Base-by-base conservation (phyloP, 2,329 filamentous ascomycete genomes). In the Paracoccidioides brasiliensis region DNA sequence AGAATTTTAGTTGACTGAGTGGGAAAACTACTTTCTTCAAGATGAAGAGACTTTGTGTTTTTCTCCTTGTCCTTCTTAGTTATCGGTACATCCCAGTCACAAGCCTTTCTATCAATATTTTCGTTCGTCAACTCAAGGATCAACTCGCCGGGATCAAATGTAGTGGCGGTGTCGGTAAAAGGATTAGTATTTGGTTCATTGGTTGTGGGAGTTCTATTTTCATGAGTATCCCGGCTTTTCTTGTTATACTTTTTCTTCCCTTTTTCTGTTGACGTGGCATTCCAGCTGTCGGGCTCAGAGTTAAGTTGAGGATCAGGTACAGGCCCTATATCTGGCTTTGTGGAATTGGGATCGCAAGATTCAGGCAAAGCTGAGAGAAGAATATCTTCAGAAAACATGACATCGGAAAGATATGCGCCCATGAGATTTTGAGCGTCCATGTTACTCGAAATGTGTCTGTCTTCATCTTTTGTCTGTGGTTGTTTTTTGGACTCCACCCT, bases 41-140 rank as follows among this genome's bases (percentile, higher is more conserved):
- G 41, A 22, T 12, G 41, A 22, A 28, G 52, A 35, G 41, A 14
- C 43, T 59, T 62, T 32, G 60, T 61, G 57, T 64, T 64, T 54
- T 60, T 56, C 53, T 59, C 61, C 35, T 52, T 53, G 15, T 32
- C 40, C 43, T 57, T 57, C 15, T 44, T 56, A 22, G 9, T 55
- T n/a, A 37, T 28, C 6, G 52, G 41, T 22, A 45, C 5, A 30
- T 35, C 30, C 41, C 40, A 38, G 33, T 33, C 22, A 28, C 12
- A 15, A 33, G 38, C 33, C 3, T 33, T 12, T 42, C 33, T 38
- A 10, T 33, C 50, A 6, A 52, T 10, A 42, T 10, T 15, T 52
- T 52, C 42, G 37, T 38, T 12, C 9, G 22, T 33, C 35, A 14
- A 38, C 3, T 52, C 50, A 9, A 7, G 22, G 6, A 5, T 52